Base-by-base conservation (phyloP, 192 early-diverging fungal genomes). In the Coemansia sp. region DNA sequence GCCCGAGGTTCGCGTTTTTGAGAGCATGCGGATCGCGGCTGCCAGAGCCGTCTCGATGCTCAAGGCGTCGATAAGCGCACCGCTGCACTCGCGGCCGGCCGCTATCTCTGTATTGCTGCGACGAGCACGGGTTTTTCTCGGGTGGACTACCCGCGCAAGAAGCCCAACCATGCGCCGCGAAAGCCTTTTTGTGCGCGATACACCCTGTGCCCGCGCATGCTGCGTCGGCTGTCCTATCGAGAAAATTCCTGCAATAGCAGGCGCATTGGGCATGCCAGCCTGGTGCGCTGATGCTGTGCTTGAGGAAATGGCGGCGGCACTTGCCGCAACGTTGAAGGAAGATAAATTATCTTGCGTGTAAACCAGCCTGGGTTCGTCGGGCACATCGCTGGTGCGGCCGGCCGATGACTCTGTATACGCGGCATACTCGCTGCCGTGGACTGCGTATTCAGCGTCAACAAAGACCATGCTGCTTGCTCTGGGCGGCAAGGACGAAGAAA, bases 211-310 rank as follows among this genome's bases (percentile, higher is more conserved):
- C 42, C 10, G 52, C 29, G 7, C 38, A 42, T 25, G 60, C 55
- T 60, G 64, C 7, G 56, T 38, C 8, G 76, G 67, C 76, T 79
- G 71, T n/a, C 76, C 76, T 8, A 70, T 61, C 18, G 58, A 56
- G 40, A 79, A 79, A 0, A 78, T 78, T 54, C 62, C 63, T 22
- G 64, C 76, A 61, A 73, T 73, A 2, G 61, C 70, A 2, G 76
- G 34, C 16, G 71, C 68, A 58, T 48, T 73, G 33, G 76, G 66
- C 29, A 61, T 48, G 3, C 67, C 67, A 36, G 63, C 48, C 28
- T 56, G 51, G n/a, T 48, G 38, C 55, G 50, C 50, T 5, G 18
- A 20, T 1, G 50, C 50, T 25, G 50, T 22, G 50, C 20, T 52
- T n/a, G 50, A 20, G 6, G 18, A n/a, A 4, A 28, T 52, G 25